A percentile compares a stretch with the other conserved stretches of the same genome.
Evolutionary conservation across 257 asterid genomes (phyloP).

Genomic region (Solanum bulbocastanum): DNA sequence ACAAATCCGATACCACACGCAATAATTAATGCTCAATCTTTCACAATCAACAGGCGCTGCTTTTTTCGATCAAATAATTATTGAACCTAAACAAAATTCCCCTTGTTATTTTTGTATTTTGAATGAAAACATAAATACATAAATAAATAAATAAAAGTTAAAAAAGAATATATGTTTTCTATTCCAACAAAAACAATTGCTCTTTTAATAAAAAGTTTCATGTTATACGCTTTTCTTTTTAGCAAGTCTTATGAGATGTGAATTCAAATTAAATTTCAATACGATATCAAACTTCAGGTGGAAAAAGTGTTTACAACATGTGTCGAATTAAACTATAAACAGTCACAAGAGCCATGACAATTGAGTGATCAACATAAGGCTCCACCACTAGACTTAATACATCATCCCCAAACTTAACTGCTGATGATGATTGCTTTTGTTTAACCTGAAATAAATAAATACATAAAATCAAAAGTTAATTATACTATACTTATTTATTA

Average conservation of each 20-base stretch:
- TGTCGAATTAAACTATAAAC: slow-evolving; percentile 39
- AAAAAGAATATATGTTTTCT: no score
- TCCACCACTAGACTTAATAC: slow-evolving; percentile 50
- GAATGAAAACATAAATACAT: no score
- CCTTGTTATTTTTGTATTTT: no score
- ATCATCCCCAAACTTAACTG: slow-evolving; percentile 49
- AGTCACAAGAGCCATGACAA: slow-evolving; percentile 47
- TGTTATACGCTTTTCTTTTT: not conserved
- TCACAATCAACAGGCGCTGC: no score
- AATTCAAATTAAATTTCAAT: not conserved
- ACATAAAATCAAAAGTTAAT: not conserved
- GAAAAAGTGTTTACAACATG: not conserved
- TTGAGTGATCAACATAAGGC: slow-evolving; percentile 38
- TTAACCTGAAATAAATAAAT: slow-evolving; percentile 23
- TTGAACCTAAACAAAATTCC: no score
- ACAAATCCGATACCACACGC: no score
- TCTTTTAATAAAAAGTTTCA: no score
- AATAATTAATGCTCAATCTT: no score
- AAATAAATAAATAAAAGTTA: no score
- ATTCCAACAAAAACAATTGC: no score
- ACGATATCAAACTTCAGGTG: not conserved
- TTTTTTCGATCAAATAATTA: no score
- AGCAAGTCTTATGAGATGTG: not conserved
- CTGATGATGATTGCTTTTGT: slow-evolving; percentile 31
- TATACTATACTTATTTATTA: not conserved